A percentile compares a stretch with the other conserved stretches of the same genome.
Evolutionary conservation across 139 green algal genomes (phyloP).

Genomic region (Mesostigma viride): DNA sequence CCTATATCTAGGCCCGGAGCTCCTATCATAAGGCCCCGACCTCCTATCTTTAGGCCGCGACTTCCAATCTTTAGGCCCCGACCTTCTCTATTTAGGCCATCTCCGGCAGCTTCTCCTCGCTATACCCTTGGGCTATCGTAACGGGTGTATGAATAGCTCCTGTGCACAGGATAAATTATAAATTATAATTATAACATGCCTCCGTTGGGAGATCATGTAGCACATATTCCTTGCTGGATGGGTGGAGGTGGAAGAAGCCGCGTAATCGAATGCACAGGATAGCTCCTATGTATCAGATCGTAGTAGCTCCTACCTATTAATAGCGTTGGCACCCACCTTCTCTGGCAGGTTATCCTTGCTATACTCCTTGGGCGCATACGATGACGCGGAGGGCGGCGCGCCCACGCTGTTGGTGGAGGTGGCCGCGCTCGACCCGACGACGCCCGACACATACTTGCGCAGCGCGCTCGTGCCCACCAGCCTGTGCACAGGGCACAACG

Average conservation of each 20-base stretch:
- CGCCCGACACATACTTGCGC: neutral
- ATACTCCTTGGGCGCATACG: constrained; percentile 54
- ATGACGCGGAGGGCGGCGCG: neutral
- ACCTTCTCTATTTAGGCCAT: too few relatives aligned
- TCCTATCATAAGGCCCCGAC: too few relatives aligned
- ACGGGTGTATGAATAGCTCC: neutral
- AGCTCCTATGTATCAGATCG: neutral
- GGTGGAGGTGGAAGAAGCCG: too few relatives aligned
- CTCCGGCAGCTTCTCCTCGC: too few relatives aligned
- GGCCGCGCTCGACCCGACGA: neutral
- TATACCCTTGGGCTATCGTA: too few relatives aligned
- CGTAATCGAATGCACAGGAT: neutral
- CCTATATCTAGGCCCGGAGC: too few relatives aligned
- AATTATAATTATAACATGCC: too few relatives aligned
- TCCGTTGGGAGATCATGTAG: too few relatives aligned
- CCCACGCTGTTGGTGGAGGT: neutral
- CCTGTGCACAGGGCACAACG: neutral
- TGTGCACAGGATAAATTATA: neutral
- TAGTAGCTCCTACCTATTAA: neutral
- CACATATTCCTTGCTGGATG: too few relatives aligned
- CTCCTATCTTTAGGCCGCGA: too few relatives aligned
- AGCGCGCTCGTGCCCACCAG: neutral
- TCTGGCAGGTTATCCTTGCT: constrained; percentile 40
- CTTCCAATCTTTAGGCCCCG: too few relatives aligned
- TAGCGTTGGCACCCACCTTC: constrained; percentile 15